Evolutionary conservation across 148 eudicot genomes (phyloP).

Genomic region (Bassia scoparia): DNA sequence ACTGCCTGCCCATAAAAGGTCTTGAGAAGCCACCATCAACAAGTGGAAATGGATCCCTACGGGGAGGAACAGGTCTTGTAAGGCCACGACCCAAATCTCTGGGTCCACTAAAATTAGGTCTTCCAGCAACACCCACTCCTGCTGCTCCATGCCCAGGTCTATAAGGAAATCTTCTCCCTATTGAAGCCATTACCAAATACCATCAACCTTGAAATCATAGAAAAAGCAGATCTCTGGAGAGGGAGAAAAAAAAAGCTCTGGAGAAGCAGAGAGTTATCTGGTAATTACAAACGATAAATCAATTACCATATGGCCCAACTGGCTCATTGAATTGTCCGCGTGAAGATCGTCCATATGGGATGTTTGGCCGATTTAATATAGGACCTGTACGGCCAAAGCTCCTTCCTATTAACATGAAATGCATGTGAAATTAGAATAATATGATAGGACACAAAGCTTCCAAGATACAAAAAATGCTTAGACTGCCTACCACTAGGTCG

Average conservation of each 20-base stretch:
- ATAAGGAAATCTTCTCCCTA: slow-evolving; percentile 61
- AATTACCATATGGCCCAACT: slow-evolving; percentile 50
- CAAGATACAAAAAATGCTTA: slow-evolving; percentile 14
- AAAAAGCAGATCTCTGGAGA: neutral
- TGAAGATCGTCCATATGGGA: slow-evolving; percentile 51
- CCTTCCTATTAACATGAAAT: slow-evolving; percentile 42
- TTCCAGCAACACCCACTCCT: slow-evolving; percentile 32
- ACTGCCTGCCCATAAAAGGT: slow-evolving; percentile 50
- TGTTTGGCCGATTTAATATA: slow-evolving; percentile 38
- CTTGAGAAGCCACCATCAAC: slow-evolving; percentile 51
- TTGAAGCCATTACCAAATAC: neutral
- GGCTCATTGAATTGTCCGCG: slow-evolving; percentile 52
- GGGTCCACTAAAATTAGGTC: slow-evolving; percentile 46
- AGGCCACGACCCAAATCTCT: slow-evolving; percentile 49
- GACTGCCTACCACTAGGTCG: slow-evolving; percentile 38
- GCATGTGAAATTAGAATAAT: slow-evolving; percentile 7
- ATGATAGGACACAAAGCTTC: neutral
- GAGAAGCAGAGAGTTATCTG: neutral
- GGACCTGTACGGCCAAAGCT: slow-evolving; percentile 48
- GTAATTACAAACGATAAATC: neutral
- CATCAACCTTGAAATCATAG: neutral
- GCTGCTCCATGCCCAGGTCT: slow-evolving; percentile 41
- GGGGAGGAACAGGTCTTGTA: slow-evolving; percentile 42
- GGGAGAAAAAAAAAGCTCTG: neutral
- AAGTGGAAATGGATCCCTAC: slow-evolving; percentile 48